phyloP scores from a whole-genome alignment of 768 basidiomycete species.

The Phaeotremella skinneri region DNA sequence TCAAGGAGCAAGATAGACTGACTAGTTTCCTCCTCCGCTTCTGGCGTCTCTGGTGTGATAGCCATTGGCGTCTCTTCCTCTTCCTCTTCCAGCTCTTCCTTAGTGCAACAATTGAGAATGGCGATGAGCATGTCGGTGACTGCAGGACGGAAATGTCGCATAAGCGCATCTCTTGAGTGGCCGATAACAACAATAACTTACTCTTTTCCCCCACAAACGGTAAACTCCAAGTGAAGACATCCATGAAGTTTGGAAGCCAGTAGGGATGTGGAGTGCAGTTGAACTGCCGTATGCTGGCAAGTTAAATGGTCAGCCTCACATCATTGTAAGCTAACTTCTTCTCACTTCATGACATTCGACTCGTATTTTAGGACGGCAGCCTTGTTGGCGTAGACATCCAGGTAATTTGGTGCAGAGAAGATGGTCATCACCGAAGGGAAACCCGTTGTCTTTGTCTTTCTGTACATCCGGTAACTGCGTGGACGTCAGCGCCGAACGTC shows the following conservation, averaged over 20 bases:
- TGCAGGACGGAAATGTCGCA: slow-evolving; percentile 48
- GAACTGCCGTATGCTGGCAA: slow-evolving; percentile 75
- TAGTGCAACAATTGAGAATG: slow-evolving; percentile 89
- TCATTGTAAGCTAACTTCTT: neutral
- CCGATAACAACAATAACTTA: slow-evolving; percentile 52
- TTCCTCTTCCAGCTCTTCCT: slow-evolving; percentile 90
- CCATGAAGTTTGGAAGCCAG: slow-evolving; percentile 99
- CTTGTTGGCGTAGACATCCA: slow-evolving; percentile 99
- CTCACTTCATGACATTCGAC: slow-evolving; percentile 88
- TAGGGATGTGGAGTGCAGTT: slow-evolving; percentile 91
- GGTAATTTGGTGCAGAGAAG: slow-evolving; percentile 96
- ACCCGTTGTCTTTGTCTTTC: slow-evolving; percentile 95
- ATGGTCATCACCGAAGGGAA: slow-evolving; percentile 99
- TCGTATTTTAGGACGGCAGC: slow-evolving; percentile 99
- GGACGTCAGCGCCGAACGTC: slow-evolving; percentile 5
- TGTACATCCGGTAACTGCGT: slow-evolving; percentile 90
- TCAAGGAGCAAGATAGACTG: slow-evolving; percentile 3
- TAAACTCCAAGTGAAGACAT: slow-evolving; percentile 97
- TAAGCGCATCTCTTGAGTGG: neutral
- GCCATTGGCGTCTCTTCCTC: slow-evolving; percentile 58
- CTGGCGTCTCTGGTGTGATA: slow-evolving; percentile 42
- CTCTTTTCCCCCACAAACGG: slow-evolving; percentile 99
- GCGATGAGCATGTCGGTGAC: slow-evolving; percentile 99
- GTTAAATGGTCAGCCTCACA: slow-evolving; percentile 6
- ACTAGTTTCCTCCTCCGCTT: slow-evolving; percentile 19